Percentiles rank a stretch among this genome's conserved stretches.
Conservation (phyloP, 2,329 filamentous ascomycete genomes). For the Fusarium veterinarium region DNA sequence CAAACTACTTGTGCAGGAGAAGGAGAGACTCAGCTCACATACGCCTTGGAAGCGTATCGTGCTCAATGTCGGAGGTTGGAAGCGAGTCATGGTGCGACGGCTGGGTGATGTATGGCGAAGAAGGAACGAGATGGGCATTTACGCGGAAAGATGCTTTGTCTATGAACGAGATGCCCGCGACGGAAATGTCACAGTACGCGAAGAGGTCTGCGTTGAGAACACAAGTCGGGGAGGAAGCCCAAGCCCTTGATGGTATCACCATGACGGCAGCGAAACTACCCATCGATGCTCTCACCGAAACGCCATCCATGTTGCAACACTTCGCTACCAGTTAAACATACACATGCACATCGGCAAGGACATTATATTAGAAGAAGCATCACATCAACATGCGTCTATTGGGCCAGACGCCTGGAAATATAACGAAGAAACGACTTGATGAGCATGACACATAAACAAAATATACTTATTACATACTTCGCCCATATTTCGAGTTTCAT, state of each 20-base stretch:
- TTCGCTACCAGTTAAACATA: background rate
- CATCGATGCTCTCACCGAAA: background rate
- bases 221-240: conserved; percentile 42
- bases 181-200: conserved; percentile 41
- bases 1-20: conserved; percentile 47
- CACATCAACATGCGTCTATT: background rate
- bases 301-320: background rate
- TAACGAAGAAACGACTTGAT: conserved; percentile 27
- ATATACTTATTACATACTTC: background rate
- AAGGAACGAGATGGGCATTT: conserved; percentile 56
- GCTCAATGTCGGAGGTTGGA: conserved; percentile 63
- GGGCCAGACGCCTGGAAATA: background rate
- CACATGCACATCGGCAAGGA: background rate
- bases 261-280: background rate
- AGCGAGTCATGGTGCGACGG: conserved; percentile 57
- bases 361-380: background rate
- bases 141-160: conserved; percentile 61
- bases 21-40: conserved; percentile 29
- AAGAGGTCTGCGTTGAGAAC: conserved; percentile 46
- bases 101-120: conserved; percentile 55
- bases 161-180: conserved; percentile 46
- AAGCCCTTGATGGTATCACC: conserved; percentile 22
- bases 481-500: background rate
- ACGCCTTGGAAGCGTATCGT: conserved; percentile 54
- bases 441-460: background rate